Evolutionary conservation across 2,329 filamentous ascomycete genomes (phyloP), one percentile per base, ranked within the genome.

Genomic region (Bimuria novae-zelandiae): DNA sequence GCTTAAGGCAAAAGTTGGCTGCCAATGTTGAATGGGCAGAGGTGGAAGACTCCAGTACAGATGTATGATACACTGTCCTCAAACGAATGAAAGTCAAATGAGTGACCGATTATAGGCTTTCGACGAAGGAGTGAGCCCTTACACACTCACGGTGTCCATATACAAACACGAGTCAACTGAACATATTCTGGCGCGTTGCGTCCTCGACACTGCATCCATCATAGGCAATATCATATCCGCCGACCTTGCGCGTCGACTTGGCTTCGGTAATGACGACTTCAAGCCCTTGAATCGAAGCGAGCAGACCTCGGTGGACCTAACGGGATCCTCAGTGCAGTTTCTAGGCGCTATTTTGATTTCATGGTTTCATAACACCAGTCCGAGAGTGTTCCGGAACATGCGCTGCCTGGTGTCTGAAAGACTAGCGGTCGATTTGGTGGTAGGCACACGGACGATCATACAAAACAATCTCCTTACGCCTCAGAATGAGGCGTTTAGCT

Each of bases 181-280:
- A 1, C 14, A 1, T 12, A 36, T 21, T 7, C 29, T 3, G 16
- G 45, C 16, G 1, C 17, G 46, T 19, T 56, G 54, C 30, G 17
- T 46, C 6, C 23, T 56, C 25, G 49, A 56, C 19, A 56, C 49
- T 8, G 49, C 17, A 1, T 48, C 35, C 29, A n/a, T 30, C 0
- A 30, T 51, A 25, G 54, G 51, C 7, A 54, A 54, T 19, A 49
- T 56, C 32, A 44, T 56, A 8, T 53, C 50, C n/a, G 16, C 6
- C 1, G 3, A 33, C 5, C 22, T 56, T 17, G 54, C 33, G 7
- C 30, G 12, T 4, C 39, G 35, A 7, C 43, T 54, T 2, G 51
- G 51, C 7, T 49, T 43, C 29, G 22, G n/a, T n/a, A n/a, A n/a
- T n/a, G n/a, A 3, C 4, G 29, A 51, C 10, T 54, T 19, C 21